Percentiles rank a stretch among this genome's conserved stretches.
Evolutionary conservation across 1,139 yeast genomes (phyloP).

Genomic region (Saccharomycopsis crataegensis): DNA sequence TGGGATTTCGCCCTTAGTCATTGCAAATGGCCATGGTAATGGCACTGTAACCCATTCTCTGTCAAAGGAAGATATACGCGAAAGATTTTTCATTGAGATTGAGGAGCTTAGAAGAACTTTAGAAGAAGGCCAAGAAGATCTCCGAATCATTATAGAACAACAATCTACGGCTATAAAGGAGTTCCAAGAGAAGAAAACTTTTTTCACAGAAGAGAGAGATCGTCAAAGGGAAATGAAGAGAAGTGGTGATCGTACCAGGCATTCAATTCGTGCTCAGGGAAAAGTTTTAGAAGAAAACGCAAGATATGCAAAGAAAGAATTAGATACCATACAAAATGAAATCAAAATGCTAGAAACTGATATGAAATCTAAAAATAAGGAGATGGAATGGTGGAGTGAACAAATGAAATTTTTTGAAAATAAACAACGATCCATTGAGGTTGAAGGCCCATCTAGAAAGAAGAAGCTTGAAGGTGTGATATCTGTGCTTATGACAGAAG

Average conservation of each 20-base stretch:
- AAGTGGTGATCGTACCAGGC: slow-evolving; percentile 42
- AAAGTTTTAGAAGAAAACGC: slow-evolving; percentile 35
- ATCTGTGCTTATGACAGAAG: slow-evolving; percentile 25
- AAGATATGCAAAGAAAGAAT: slow-evolving; percentile 28
- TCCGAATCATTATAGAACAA: slow-evolving; percentile 35
- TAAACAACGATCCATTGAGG: slow-evolving; percentile 28
- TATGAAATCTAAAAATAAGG: slow-evolving; percentile 13
- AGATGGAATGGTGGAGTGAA: slow-evolving; percentile 22
- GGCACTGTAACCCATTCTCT: background rate
- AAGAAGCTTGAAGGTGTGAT: slow-evolving; percentile 29
- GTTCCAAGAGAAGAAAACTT: slow-evolving; percentile 34
- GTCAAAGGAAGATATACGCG: slow-evolving; percentile 13
- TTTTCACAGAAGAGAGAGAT: slow-evolving; percentile 34
- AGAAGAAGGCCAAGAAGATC: slow-evolving; percentile 43
- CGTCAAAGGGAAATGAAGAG: slow-evolving; percentile 38
- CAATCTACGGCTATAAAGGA: slow-evolving; percentile 35
- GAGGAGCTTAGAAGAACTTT: slow-evolving; percentile 42
- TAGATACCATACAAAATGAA: slow-evolving; percentile 30
- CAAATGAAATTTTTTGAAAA: slow-evolving; percentile 27
- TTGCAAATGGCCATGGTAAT: background rate
- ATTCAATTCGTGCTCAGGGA: slow-evolving; percentile 40
- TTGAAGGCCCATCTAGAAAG: slow-evolving; percentile 25
- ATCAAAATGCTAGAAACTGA: slow-evolving; percentile 24
- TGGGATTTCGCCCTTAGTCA: background rate
- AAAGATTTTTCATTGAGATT: slow-evolving; percentile 29